These are phyloP conservation scores for Serendipita indica DNA, from an alignment of 768 basidiomycete genomes.

Conservation along the genomic window DNA sequence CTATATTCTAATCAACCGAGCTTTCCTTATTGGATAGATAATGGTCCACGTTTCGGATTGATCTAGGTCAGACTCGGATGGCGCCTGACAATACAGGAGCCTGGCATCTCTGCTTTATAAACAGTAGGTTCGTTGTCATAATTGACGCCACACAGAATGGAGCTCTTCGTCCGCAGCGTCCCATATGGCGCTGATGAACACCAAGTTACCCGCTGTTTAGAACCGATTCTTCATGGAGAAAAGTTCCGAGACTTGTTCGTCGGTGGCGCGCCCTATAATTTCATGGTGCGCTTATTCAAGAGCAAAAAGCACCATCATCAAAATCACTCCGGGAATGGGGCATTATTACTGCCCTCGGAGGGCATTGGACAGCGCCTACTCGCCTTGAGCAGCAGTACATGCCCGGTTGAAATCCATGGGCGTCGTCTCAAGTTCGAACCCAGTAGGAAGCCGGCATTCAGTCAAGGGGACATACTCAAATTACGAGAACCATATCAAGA, in stretches of 20 bases:
- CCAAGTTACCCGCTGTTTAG: conserved; percentile 44
- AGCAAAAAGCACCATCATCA: conserved; percentile 21
- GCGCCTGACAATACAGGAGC: too few relatives aligned
- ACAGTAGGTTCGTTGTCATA: too few relatives aligned
- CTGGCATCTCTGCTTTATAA: too few relatives aligned
- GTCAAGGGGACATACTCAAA: not conserved
- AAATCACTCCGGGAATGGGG: conserved; percentile 30
- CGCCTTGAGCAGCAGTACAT: not conserved
- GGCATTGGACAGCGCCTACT: conserved; percentile 23
- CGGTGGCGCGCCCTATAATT: conserved; percentile 29
- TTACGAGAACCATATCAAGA: not conserved
- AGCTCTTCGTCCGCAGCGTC: conserved; percentile 25
- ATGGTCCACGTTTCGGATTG: too few relatives aligned
- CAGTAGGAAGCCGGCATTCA: not conserved
- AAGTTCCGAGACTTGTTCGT: conserved; percentile 28
- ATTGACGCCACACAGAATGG: too few relatives aligned
- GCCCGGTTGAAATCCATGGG: not conserved
- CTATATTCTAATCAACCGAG: too few relatives aligned
- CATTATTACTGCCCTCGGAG: conserved; percentile 32
- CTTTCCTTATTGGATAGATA: too few relatives aligned
- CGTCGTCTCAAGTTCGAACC: not conserved
- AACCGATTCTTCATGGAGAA: conserved; percentile 39
- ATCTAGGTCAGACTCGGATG: too few relatives aligned
- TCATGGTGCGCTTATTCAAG: conserved; percentile 36
- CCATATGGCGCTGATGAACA: conserved; percentile 31